Evolutionary conservation across 192 early-diverging fungal species (phyloP).

Genomic region (Coemansia sp.): DNA sequence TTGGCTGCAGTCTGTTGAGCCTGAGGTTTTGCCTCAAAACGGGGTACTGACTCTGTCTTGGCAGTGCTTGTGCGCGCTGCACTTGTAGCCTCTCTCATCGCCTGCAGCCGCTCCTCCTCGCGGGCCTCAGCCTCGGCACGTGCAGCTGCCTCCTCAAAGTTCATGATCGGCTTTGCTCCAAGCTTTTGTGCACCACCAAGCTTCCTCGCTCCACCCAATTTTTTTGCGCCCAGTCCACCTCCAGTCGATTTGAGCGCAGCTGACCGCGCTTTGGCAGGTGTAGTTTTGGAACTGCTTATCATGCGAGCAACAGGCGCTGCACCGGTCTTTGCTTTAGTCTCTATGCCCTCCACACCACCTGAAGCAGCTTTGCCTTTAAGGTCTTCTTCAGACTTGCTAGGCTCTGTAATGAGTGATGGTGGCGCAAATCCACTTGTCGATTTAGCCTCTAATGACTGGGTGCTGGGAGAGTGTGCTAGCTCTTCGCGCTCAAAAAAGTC

Average conservation of each 20-base stretch:
- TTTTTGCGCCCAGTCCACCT: constrained; percentile 41
- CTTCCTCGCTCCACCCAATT: constrained; percentile 59
- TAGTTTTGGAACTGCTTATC: constrained; percentile 14
- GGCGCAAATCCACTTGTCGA: constrained; percentile 19
- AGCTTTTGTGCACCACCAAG: constrained; percentile 87
- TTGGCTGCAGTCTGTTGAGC: background rate
- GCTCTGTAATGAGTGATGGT: constrained; percentile 21
- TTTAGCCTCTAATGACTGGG: constrained; percentile 7
- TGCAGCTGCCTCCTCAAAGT: constrained; percentile 91
- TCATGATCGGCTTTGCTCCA: constrained; percentile 63
- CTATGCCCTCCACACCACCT: background rate
- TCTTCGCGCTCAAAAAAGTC: constrained; percentile 33
- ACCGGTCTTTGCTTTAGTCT: constrained; percentile 8
- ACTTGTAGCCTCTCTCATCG: constrained; percentile 50
- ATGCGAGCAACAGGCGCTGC: constrained; percentile 36
- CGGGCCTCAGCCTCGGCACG: constrained; percentile 79
- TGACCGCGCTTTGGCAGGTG: constrained; percentile 25
- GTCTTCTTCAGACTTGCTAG: constrained; percentile 7
- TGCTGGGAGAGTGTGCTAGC: constrained; percentile 12
- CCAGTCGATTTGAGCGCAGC: constrained; percentile 28
- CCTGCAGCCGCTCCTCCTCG: constrained; percentile 59
- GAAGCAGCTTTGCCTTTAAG: background rate
- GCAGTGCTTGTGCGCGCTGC: background rate
- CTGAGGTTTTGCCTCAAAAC: background rate
- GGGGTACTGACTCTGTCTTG: background rate